Conservation (phyloP, 805 yeast genomes). For the Wickerhamomyces rabaulensis region DNA sequence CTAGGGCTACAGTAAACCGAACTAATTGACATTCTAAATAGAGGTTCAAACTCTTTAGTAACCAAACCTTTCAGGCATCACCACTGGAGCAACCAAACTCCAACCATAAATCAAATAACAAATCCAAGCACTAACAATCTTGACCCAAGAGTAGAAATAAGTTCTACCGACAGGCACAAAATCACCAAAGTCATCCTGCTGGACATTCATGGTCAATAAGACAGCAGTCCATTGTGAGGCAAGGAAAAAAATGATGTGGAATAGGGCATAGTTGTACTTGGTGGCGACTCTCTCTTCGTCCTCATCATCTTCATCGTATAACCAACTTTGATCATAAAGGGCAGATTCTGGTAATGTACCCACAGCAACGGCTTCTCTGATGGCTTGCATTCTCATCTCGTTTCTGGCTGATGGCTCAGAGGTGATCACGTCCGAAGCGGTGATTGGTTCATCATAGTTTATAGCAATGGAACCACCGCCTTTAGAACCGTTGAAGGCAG, state of each 20-base stretch:
- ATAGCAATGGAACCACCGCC: constrained; percentile 32
- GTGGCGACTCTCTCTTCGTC: constrained; percentile 62
- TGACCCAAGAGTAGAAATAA: constrained; percentile 92
- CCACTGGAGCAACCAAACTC: constrained; percentile 87
- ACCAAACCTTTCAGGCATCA: constrained; percentile 84
- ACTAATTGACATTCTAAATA: too few species aligned
- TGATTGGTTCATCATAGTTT: constrained; percentile 23
- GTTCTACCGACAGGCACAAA: constrained; percentile 97
- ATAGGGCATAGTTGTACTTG: constrained; percentile 78
- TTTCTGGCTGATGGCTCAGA: constrained; percentile 50
- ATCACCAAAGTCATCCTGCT: constrained; percentile 76
- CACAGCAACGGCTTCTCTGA: constrained; percentile 91
- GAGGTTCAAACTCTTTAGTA: constrained; percentile 3
- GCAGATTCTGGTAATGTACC: constrained; percentile 95
- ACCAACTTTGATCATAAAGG: constrained; percentile 63
- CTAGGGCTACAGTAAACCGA: too few species aligned
- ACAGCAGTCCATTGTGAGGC: constrained; percentile 98
- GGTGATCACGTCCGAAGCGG: constrained; percentile 28
- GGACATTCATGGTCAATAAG: constrained; percentile 84
- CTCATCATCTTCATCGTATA: constrained; percentile 37
- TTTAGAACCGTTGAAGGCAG: constrained; percentile 48
- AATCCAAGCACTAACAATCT: constrained; percentile 86
- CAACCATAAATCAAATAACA: constrained; percentile 84
- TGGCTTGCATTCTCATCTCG: constrained; percentile 81
- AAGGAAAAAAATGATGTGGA: constrained; percentile 86